These are phyloP conservation scores for Funneliformis geosporum DNA, from an alignment of 192 early-diverging fungal species.

Conservation along the genomic window DNA sequence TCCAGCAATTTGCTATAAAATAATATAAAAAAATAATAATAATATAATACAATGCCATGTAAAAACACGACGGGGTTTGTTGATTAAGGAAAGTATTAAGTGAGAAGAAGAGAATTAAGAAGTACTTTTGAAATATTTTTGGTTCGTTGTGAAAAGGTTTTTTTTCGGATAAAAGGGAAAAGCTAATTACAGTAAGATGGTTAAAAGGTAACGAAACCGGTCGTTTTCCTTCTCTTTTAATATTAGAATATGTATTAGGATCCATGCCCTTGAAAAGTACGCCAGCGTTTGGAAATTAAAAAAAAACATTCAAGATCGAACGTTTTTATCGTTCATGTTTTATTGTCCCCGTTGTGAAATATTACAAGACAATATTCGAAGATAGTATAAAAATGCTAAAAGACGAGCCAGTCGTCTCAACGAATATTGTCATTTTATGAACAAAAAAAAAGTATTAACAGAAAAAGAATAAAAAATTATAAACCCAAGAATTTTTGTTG, in stretches of 20 bases:
- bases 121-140: constrained; percentile 23
- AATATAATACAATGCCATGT: constrained; percentile 20
- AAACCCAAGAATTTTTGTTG: constrained; percentile 2
- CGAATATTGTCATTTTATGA: constrained; percentile 21
- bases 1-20: constrained; percentile 13
- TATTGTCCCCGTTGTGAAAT: constrained; percentile 32
- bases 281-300: background rate
- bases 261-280: background rate
- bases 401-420: constrained; percentile 21
- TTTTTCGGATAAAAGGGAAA: background rate
- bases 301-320: background rate
- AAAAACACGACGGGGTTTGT: constrained; percentile 5
- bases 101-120: background rate
- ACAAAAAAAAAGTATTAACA: constrained; percentile 9
- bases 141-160: constrained; percentile 2
- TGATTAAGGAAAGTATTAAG: constrained; percentile 23
- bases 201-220: constrained; percentile 9
- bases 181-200: constrained; percentile 15
- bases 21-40: background rate
- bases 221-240: constrained; percentile 21
- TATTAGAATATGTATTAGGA: background rate
- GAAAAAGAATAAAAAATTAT: constrained; percentile 18
- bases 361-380: constrained; percentile 29
- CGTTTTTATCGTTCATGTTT: background rate
- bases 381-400: background rate